Conservation (phyloP, 2,329 filamentous ascomycete genomes). For the Exophiala alcalophila region DNA sequence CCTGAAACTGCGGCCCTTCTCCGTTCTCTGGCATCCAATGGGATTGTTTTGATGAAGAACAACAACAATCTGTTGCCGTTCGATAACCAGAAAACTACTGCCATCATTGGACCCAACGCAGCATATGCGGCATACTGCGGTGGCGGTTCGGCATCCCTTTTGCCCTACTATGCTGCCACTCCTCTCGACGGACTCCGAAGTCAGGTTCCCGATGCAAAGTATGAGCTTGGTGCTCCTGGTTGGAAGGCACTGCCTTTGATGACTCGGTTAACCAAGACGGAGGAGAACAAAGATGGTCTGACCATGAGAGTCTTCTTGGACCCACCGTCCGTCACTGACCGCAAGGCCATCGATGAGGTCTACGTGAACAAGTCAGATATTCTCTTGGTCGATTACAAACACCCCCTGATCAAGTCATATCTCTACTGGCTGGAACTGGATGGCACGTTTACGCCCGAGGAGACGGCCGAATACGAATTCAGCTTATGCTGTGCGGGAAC, state of each 20-base stretch:
- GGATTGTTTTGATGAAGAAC: constrained; percentile 72
- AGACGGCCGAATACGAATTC: constrained; percentile 62
- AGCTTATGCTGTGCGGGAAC: constrained; percentile 65
- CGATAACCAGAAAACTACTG: constrained; percentile 45
- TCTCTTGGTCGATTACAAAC: constrained; percentile 55
- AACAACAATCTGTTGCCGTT: constrained; percentile 61
- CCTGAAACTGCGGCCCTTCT: constrained; percentile 62
- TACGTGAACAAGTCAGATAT: constrained; percentile 44
- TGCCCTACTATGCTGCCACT: constrained; percentile 45
- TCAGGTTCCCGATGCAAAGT: constrained; percentile 42
- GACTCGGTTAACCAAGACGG: constrained; percentile 51
- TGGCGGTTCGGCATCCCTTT: constrained; percentile 61
- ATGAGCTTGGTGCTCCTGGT: constrained; percentile 61
- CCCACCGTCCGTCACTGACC: constrained; percentile 47
- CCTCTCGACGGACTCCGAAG: constrained; percentile 45
- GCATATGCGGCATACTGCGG: constrained; percentile 53
- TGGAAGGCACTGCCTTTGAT: constrained; percentile 63
- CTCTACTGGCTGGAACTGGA: constrained; percentile 63
- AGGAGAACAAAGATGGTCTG: constrained; percentile 57
- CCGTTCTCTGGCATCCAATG: constrained; percentile 64
- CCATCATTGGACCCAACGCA: constrained; percentile 56
- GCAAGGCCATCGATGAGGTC: constrained; percentile 53
- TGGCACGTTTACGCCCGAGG: constrained; percentile 58
- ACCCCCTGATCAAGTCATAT: constrained; percentile 48
- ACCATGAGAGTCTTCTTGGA: constrained; percentile 63